A percentile compares a stretch with the other conserved stretches of the same genome.
Evolutionary conservation across 1,284 basidiomycete genomes (phyloP).

Genomic region (Ceratobasidium theobromae): DNA sequence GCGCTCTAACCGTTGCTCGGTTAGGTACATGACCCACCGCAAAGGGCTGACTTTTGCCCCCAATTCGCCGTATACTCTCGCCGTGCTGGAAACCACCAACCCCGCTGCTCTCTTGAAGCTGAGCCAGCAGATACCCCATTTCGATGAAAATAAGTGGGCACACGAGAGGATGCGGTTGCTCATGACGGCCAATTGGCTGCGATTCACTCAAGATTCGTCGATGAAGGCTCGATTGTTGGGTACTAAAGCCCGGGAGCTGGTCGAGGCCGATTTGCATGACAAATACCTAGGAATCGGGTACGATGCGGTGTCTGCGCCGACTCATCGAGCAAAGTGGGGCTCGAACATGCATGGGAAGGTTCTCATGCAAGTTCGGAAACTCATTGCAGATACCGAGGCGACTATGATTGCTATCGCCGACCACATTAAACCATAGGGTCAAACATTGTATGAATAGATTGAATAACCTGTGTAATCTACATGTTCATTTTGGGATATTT

Average conservation of each 20-base stretch:
- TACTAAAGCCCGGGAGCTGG: constrained; percentile 52
- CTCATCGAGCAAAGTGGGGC: constrained; percentile 47
- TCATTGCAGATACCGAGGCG: constrained; percentile 21
- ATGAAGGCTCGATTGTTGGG: constrained; percentile 53
- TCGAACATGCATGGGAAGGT: constrained; percentile 45
- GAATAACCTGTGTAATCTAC: too few relatives aligned
- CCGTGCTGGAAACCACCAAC: constrained; percentile 46
- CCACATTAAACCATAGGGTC: too few relatives aligned
- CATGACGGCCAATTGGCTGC: constrained; percentile 28
- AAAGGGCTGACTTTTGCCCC: constrained; percentile 28
- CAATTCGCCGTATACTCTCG: constrained; percentile 39
- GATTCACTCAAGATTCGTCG: constrained; percentile 43
- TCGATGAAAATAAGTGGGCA: constrained; percentile 54
- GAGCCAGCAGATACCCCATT: constrained; percentile 52
- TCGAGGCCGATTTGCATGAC: constrained; percentile 63
- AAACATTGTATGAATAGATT: too few relatives aligned
- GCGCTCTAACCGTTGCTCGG: not conserved
- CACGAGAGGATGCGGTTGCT: constrained; percentile 52
- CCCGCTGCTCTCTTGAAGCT: constrained; percentile 53
- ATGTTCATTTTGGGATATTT: too few relatives aligned
- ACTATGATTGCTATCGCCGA: constrained; percentile 3
- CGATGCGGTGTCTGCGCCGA: constrained; percentile 51
- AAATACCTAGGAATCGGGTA: constrained; percentile 59
- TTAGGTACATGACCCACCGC: constrained; percentile 41
- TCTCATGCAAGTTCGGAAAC: constrained; percentile 42